A percentile compares a stretch with the other conserved stretches of the same genome.
phyloP scores from a whole-genome alignment of 2,329 filamentous ascomycete genomes.

The Aspergillus hiratsukae region DNA sequence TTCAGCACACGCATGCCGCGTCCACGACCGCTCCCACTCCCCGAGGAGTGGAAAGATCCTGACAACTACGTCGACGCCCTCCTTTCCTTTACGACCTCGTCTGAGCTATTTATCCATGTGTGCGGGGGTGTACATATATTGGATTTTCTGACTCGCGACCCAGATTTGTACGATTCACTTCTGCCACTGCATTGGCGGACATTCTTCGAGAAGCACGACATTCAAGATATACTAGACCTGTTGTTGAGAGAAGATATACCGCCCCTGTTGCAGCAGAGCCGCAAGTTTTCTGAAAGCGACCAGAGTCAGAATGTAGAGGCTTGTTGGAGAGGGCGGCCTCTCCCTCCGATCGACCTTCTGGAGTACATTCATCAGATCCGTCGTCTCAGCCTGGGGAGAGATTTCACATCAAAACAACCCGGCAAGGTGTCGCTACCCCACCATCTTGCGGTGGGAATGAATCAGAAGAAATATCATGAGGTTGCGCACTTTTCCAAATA shows the following conservation, averaged over 20 bases:
- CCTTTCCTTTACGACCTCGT: constrained; percentile 68
- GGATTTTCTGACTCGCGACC: constrained; percentile 86
- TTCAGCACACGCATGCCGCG: constrained; percentile 40
- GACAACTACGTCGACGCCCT: constrained; percentile 78
- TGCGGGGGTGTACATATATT: constrained; percentile 96
- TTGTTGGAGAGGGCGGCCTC: constrained; percentile 42
- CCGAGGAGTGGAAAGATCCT: constrained; percentile 62
- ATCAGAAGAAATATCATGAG: constrained; percentile 91
- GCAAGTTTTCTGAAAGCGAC: constrained; percentile 2
- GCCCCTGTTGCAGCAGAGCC: constrained; percentile 26
- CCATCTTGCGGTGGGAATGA: constrained; percentile 84
- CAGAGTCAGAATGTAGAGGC: constrained; percentile 1
- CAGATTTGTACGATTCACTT: constrained; percentile 73
- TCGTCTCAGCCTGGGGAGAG: constrained; percentile 61
- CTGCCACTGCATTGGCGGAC: constrained; percentile 75
- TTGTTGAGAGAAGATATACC: constrained; percentile 73
- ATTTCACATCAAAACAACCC: constrained; percentile 46
- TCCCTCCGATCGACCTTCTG: constrained; percentile 56
- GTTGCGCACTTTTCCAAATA: constrained; percentile 87
- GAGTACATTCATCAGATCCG: constrained; percentile 70
- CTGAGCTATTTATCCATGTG: constrained; percentile 76
- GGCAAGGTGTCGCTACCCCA: constrained; percentile 55
- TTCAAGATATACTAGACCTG: constrained; percentile 74
- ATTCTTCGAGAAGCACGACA: constrained; percentile 67
- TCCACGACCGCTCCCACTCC: constrained; percentile 60